phyloP scores from a whole-genome alignment of 768 basidiomycete genomes.

The Candolleomyces efflorescens region DNA sequence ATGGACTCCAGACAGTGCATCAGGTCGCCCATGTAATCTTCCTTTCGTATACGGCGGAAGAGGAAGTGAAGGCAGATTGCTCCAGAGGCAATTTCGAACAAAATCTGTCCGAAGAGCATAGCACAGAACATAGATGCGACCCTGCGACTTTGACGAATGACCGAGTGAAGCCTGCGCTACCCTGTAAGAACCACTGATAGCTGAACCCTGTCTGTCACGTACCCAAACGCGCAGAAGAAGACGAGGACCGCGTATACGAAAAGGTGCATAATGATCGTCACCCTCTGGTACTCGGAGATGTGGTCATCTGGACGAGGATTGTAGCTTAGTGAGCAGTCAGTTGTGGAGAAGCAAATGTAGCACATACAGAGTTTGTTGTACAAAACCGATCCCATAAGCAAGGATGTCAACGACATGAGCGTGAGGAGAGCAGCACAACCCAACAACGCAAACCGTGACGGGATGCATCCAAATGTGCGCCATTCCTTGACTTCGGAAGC shows the following conservation, averaged over 20 bases:
- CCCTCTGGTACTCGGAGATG: neutral
- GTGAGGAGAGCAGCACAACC: neutral
- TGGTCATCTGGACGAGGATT: neutral
- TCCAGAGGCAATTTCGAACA: slow-evolving; percentile 24
- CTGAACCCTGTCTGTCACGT: neutral
- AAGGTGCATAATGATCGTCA: neutral
- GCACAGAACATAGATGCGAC: slow-evolving; percentile 15
- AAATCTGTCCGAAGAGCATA: slow-evolving; percentile 22
- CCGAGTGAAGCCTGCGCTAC: slow-evolving; percentile 14
- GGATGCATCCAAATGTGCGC: neutral
- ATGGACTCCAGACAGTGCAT: neutral
- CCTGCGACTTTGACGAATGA: slow-evolving; percentile 5
- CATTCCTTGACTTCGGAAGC: neutral
- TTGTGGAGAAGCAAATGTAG: neutral
- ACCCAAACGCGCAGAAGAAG: slow-evolving; percentile 2
- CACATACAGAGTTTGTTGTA: slow-evolving; percentile 2
- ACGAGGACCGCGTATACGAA: neutral
- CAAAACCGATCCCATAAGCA: neutral
- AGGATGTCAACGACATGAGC: neutral
- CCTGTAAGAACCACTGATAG: neutral
- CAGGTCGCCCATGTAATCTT: neutral
- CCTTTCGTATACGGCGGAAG: slow-evolving; percentile 10
- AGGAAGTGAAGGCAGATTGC: slow-evolving; percentile 23
- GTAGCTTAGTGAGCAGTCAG: too few species aligned
- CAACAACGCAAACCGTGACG: neutral